Conservation (phyloP, 805 yeast species). For the Candida ovalis region DNA sequence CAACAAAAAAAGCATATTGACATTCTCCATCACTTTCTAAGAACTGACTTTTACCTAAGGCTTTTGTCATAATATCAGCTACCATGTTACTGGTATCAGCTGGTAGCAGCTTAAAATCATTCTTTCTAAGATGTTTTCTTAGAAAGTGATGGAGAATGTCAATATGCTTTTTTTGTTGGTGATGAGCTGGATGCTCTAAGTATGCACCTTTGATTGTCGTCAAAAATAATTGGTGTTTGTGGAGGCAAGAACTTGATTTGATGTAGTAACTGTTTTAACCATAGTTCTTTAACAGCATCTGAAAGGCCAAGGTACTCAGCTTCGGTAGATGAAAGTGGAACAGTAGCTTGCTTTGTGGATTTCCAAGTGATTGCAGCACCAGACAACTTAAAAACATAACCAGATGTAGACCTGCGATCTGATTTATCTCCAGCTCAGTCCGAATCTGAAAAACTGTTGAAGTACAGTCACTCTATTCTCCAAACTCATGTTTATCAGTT, state of each 20-base stretch:
- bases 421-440: conserved; percentile 11
- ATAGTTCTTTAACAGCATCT: conserved; percentile 10
- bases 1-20: conserved; percentile 3
- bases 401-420: conserved; percentile 10
- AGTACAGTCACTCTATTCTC: too few species aligned
- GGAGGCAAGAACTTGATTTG: neutral
- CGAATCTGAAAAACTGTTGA: conserved; percentile 14
- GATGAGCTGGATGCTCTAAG: conserved; percentile 3
- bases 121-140: neutral
- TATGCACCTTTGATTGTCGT: conserved; percentile 5
- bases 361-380: conserved; percentile 17
- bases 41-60: neutral
- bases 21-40: neutral
- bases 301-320: conserved; percentile 13
- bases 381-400: conserved; percentile 6
- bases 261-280: conserved; percentile 9
- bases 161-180: conserved; percentile 3
- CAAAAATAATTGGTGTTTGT: conserved; percentile 1
- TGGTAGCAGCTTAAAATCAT: neutral
- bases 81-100: neutral
- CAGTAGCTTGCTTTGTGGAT: conserved; percentile 12
- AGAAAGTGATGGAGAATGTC: conserved; percentile 1
- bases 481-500: too few species aligned
- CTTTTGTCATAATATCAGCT: too few species aligned
- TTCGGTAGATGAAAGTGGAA: conserved; percentile 15